Conservation (phyloP, 805 yeast species). For the Nakazawaea molendinolei region DNA sequence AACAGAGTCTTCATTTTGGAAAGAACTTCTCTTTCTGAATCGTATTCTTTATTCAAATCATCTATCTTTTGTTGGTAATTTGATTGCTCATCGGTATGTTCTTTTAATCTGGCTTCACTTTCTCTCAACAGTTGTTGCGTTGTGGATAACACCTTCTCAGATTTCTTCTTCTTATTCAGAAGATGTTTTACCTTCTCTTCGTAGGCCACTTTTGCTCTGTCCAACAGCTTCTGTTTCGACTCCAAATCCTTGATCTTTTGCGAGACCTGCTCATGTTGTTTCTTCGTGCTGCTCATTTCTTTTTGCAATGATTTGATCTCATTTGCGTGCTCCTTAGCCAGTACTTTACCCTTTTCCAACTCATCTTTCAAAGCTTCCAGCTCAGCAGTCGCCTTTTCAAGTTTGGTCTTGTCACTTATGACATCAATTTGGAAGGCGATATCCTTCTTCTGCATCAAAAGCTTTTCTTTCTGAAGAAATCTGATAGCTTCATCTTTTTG, state of each 20-base stretch:
- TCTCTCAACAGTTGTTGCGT: conserved; percentile 39
- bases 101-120: conserved; percentile 38
- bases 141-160: conserved; percentile 44
- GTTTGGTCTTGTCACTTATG: conserved; percentile 30
- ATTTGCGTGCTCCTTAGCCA: conserved; percentile 32
- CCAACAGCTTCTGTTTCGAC: conserved; percentile 34
- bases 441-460: conserved; percentile 44
- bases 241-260: conserved; percentile 25
- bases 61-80: conserved; percentile 38
- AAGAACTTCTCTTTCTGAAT: conserved; percentile 47
- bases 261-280: conserved; percentile 19
- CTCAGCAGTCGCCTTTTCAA: conserved; percentile 31
- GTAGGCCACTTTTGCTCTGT: conserved; percentile 55
- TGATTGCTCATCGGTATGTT: conserved; percentile 36
- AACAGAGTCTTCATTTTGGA: conserved; percentile 59
- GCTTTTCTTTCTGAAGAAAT: conserved; percentile 60
- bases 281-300: conserved; percentile 21
- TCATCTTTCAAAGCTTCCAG: conserved; percentile 34
- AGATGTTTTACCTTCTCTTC: conserved; percentile 75
- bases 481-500: conserved; percentile 64
- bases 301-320: conserved; percentile 26
- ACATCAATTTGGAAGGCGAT: conserved; percentile 49
- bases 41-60: conserved; percentile 37
- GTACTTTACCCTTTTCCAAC: conserved; percentile 35
- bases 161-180: conserved; percentile 49